These are phyloP conservation scores for Coniferiporia sulphurascens DNA, from an alignment of 1,284 basidiomycete genomes.

Conservation along the genomic window DNA sequence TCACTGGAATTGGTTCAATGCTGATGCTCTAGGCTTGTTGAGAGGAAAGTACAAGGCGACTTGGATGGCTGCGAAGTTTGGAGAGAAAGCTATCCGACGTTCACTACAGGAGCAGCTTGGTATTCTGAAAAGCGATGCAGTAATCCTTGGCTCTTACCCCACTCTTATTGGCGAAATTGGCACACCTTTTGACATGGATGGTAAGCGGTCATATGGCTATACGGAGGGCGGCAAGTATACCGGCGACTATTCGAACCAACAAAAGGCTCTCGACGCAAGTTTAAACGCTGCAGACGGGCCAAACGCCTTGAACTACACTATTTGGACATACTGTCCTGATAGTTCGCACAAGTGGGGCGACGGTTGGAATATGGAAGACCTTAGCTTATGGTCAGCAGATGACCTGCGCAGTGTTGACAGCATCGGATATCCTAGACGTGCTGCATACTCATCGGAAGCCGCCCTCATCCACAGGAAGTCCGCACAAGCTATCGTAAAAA, in stretches of 20 bases:
- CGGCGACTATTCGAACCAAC: slow-evolving; percentile 79
- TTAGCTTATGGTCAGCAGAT: slow-evolving; percentile 84
- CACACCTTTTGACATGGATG: slow-evolving; percentile 90
- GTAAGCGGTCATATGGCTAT: slow-evolving; percentile 79
- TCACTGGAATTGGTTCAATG: slow-evolving; percentile 97
- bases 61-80: slow-evolving; percentile 68
- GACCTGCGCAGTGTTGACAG: slow-evolving; percentile 45
- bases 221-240: slow-evolving; percentile 68
- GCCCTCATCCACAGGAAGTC: slow-evolving; percentile 14
- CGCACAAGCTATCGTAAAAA: slow-evolving; percentile 6
- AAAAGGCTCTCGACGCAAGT: slow-evolving; percentile 87
- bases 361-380: slow-evolving; percentile 94
- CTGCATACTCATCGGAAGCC: slow-evolving; percentile 8
- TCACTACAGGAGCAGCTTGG: slow-evolving; percentile 83
- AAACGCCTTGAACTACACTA: slow-evolving; percentile 79
- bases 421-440: slow-evolving; percentile 19
- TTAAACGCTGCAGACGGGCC: slow-evolving; percentile 85
- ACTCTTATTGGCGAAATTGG: slow-evolving; percentile 96
- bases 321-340: slow-evolving; percentile 90
- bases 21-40: slow-evolving; percentile 88
- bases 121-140: slow-evolving; percentile 70
- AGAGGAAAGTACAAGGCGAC: slow-evolving; percentile 81
- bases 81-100: slow-evolving; percentile 77
- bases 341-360: slow-evolving; percentile 87
- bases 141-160: slow-evolving; percentile 73